A percentile compares a stretch with the other conserved stretches of the same genome.
Evolutionary conservation across 1,284 basidiomycete species (phyloP).

Genomic region (Rhodotorula glutinis): DNA sequence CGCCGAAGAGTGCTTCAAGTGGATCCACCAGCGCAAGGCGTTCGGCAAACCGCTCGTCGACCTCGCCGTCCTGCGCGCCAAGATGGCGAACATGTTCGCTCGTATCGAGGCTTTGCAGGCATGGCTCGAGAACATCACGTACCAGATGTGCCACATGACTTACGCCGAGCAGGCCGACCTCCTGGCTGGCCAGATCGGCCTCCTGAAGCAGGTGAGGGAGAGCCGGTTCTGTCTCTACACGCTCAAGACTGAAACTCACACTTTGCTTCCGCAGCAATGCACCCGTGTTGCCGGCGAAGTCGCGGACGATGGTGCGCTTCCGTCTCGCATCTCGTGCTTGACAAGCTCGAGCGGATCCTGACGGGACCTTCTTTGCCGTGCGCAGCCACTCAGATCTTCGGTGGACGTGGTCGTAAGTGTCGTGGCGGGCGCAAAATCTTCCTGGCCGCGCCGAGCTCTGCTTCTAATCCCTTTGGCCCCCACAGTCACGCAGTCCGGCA

Average conservation of each 20-base stretch:
- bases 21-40: constrained; percentile 41
- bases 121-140: constrained; percentile 43
- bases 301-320: constrained; percentile 49
- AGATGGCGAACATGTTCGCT: constrained; percentile 42
- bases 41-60: constrained; percentile 44
- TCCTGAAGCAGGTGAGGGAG: constrained; percentile 27
- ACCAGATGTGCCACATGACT: constrained; percentile 43
- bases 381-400: constrained; percentile 45
- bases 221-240: not conserved
- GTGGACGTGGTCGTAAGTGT: constrained; percentile 56
- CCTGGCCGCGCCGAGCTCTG: not conserved
- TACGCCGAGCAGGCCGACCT: constrained; percentile 42
- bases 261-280: constrained; percentile 14
- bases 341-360: fast-evolving
- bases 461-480: not conserved
- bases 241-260: not conserved
- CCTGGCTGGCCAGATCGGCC: constrained; percentile 43
- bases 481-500: constrained; percentile 12
- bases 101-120: constrained; percentile 40
- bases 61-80: constrained; percentile 42
- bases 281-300: constrained; percentile 36
- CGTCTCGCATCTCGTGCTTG: not conserved
- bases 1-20: constrained; percentile 43
- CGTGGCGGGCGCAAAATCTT: constrained; percentile 5
- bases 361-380: not conserved